Base-by-base conservation (phyloP, 1,139 yeast species). In the Chernovozyma aurita region DNA sequence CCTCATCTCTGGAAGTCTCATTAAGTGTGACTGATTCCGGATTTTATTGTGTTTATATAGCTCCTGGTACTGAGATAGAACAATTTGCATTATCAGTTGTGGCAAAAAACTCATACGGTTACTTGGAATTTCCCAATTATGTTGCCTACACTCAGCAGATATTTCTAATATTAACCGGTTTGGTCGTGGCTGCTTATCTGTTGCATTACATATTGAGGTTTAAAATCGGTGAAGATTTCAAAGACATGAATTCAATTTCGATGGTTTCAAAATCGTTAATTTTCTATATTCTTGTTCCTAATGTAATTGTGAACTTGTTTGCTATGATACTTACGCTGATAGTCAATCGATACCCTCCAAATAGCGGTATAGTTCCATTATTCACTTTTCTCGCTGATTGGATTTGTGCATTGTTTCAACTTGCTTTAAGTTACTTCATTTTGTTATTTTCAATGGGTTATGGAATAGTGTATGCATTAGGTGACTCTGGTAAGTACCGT, bases 361-460 rank as follows among this genome's bases (percentile, higher is more conserved):
- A n/a, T 17, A n/a, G 16, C 7, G 16, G 30, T 4, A 8, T 13
- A 18, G 16, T 11, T 9, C 13, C 12, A 5, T 17, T 7, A 11
- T 32, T 14, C 16, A 24, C 18, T 11, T 11, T n/a, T 17, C 15
- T 15, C 9, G 21, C 21, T 9, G 12, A 5, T 13, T 32, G 35
- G 35, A 24, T 45, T 33, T 30, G 33, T 12, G 15, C 28, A 15
- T 17, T 22, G 18, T 33, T 25, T 17, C 28, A 4, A 5, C 6
- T 28, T 18, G 28, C n/a, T 9, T 18, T 38, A 5, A 30, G 39
- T 6, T 52, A 44, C 34, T 42, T 51, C 28, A 36, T 53, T n/a
- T 52, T 63, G 25, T 37, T 63, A 24, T 63, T 65, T 40, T 43
- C 66, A 28, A 63, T 63, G 70, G 72, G 72, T 0, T 63, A 58